These are phyloP conservation scores for Pythium scleroteichum DNA, from an alignment of 352 stramenopile species.

Conservation along the genomic window DNA sequence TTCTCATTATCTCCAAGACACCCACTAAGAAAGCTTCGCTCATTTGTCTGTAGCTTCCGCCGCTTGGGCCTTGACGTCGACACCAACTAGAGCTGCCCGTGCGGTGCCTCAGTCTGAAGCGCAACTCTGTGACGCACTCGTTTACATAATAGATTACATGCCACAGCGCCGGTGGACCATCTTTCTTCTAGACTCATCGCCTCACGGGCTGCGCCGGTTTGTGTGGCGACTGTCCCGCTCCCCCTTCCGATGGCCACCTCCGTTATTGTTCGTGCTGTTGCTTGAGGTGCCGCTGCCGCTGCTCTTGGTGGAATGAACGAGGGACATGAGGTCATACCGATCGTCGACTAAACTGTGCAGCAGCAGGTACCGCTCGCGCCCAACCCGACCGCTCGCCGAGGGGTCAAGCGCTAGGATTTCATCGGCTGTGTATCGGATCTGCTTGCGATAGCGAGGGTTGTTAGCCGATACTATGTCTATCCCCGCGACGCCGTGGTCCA, in stretches of 20 bases:
- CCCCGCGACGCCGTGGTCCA: conserved; percentile 58
- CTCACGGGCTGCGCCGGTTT: conserved; percentile 23
- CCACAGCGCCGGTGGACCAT: not conserved
- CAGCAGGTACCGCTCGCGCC: conserved; percentile 72
- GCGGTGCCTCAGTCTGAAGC: not conserved
- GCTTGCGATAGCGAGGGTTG: conserved; percentile 78
- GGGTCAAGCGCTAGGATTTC: conserved; percentile 65
- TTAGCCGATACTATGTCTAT: conserved; percentile 60
- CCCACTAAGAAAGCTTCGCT: not conserved
- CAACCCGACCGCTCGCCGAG: conserved; percentile 40
- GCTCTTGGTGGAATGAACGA: conserved; percentile 49
- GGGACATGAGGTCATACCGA: conserved; percentile 87
- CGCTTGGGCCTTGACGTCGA: conserved; percentile 67
- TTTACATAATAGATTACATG: conserved; percentile 29
- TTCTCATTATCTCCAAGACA: not conserved
- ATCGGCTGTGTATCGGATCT: conserved; percentile 79
- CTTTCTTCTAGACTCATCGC: not conserved
- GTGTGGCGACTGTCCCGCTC: conserved; percentile 25
- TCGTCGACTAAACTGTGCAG: conserved; percentile 85
- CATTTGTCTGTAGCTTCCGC: conserved; percentile 47
- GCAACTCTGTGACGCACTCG: conserved; percentile 2
- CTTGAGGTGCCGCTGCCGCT: conserved; percentile 7
- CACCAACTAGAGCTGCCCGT: conserved; percentile 24
- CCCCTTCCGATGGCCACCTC: conserved; percentile 21
- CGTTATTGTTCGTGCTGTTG: not conserved